Evolutionary conservation across 345 rosid species (phyloP).

Genomic region (Abelmoschus esculentus): DNA sequence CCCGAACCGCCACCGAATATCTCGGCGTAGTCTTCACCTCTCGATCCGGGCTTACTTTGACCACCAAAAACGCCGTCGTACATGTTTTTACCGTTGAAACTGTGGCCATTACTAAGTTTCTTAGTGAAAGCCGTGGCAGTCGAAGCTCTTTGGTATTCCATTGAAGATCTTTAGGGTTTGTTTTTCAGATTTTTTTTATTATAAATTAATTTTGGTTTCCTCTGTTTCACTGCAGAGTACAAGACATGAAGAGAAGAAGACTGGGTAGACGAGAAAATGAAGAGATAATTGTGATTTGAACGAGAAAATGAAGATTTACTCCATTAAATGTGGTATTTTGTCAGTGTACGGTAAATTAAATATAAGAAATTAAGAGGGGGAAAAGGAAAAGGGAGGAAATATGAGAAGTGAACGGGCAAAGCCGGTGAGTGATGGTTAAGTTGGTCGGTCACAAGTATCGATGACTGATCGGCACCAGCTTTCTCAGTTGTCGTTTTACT

Average conservation of each 20-base stretch:
- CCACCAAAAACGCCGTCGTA: conserved; percentile 88
- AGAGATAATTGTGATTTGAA: not conserved
- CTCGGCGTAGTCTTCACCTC: conserved; percentile 59
- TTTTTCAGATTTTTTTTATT: not conserved
- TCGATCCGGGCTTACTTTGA: conserved; percentile 22
- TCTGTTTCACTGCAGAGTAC: conserved; percentile 18
- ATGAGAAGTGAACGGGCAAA: not conserved
- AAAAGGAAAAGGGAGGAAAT: not conserved
- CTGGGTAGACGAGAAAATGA: conserved; percentile 10
- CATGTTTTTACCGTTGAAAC: conserved; percentile 42
- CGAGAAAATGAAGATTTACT: not conserved
- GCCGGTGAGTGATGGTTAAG: too few relatives aligned
- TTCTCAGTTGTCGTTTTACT: conserved; percentile 6
- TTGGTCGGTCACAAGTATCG: not conserved
- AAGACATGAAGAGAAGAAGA: not conserved
- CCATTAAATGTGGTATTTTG: not conserved
- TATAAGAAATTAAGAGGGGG: not conserved
- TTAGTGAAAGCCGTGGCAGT: conserved; percentile 41
- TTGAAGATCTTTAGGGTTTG: conserved; percentile 18
- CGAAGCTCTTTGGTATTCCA: conserved; percentile 58
- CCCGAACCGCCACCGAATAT: conserved; percentile 57
- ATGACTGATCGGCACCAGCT: not conserved
- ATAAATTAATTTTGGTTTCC: not conserved
- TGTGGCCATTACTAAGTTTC: conserved; percentile 36
- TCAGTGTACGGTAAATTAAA: not conserved